Base-by-base conservation (phyloP, 495 filamentous ascomycete genomes). In the Aspergillus hancockii region DNA sequence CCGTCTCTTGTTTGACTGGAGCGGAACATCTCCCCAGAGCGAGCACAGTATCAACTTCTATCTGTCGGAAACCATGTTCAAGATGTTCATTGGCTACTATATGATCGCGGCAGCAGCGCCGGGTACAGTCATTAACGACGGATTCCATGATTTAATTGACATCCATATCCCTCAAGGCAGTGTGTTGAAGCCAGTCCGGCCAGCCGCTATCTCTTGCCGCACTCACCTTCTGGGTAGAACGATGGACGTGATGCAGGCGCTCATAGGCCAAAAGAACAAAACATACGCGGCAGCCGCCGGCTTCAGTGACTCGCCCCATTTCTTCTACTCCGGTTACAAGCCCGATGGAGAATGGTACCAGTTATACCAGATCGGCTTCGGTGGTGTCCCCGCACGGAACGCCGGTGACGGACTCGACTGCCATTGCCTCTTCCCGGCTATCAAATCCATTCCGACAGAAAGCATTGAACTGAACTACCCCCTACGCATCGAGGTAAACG, bases 291-390 rank as follows among this genome's bases (percentile, higher is more conserved):
- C 77, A 2, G 78, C 78, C 1, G 79, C 77, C 0, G 79, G 79
- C 0, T 82, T 82, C 63, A 78, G 75, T 38, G 79, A 81, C 63
- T 79, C 75, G 0, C 78, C 79, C 0, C 76, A 82, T 51, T 77
- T 82, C 60, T 80, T 81, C 66, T 81, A 81, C 55, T 79, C 76
- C 2, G 77, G 77, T 2, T 81, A 76, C 64, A 79, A 78, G 51
- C 73, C 78, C 3, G 65, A 74, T 41, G 79, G 79, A 22, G 77
- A 79, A 55, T 82, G 73, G 75, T 82, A 75, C 57, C 75, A 81
- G 62, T 70, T 82, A 0, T 82, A 81, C 53, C 78, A 80, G 62
- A 81, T 82, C 23, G 79, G 79, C 0, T 81, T 82, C 32, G 79
- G 79, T 7, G 79, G 78, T 30, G 74, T 82, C 2, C 79, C 79